Evolutionary conservation across 495 filamentous ascomycete species (phyloP), one percentile per base, ranked within the genome.

Genomic region (Stereocaulon alpinum): DNA sequence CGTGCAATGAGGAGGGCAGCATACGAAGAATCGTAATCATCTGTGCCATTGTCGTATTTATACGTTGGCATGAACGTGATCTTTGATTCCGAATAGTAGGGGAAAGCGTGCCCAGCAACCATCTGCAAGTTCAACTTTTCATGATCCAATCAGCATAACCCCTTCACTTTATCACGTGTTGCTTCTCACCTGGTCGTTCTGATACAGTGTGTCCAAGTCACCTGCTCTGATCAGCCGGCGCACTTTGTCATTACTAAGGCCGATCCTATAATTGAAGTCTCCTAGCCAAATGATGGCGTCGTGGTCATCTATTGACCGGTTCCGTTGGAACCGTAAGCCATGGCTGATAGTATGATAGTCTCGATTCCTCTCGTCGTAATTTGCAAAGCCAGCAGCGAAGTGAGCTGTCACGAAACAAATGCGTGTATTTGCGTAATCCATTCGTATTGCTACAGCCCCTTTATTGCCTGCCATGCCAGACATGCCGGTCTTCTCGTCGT

Each of bases 201-300:
- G 84, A 66, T 95, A 95, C 6, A 99, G 75, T 30, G 76, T 86
- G 55, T 87, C 84, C 11, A 91, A 76, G 64, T 97, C 84, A 15
- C 77, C 75, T 44, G 80, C 75, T 51, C 80, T 75, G 49, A 95
- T 79, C 27, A 94, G 76, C 55, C 85, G 81, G 61, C 86, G 84
- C 22, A 90, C 89, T 61, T 76, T 85, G 43, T 95, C 90, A 63
- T 90, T 83, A 22, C 78, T 79, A 56, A 96, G 75, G 3, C 91
- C 94, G 65, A 99, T 95, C 30, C 93, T 84, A 73, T 99, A 99
- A 66, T 99, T 99, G 74, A 99, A 99, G 71, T 99, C 93, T 9
- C 93, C 93, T 47, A 96, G 78, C 94, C 94, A 99, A 60, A 99
- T 87, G n/a, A 97, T 83, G 27, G 83, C 84, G 68, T 96, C 88